Conservation (phyloP, 129 eudicot species). For the Calendula officinalis region DNA sequence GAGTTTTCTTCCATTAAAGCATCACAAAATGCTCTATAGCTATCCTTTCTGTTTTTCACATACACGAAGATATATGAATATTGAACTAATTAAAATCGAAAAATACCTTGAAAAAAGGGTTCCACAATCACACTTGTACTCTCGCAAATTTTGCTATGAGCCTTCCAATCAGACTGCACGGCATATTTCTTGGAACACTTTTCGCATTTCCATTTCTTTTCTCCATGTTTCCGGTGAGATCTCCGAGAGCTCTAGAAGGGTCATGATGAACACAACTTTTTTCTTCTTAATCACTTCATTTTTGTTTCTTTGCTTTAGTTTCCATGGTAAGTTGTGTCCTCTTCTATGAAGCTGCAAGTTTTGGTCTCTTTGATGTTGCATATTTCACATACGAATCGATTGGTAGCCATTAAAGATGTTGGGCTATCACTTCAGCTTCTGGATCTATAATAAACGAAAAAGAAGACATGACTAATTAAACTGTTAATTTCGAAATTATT, state of each 20-base stretch:
- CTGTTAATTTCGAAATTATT: background rate
- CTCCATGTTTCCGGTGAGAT: slow-evolving; percentile 89
- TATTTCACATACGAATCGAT: slow-evolving; percentile 82
- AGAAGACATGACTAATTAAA: too few relatives aligned
- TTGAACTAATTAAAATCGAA: background rate
- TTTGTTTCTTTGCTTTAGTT: slow-evolving; percentile 62
- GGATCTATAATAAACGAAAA: slow-evolving; percentile 45
- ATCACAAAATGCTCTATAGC: slow-evolving; percentile 90
- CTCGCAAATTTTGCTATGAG: slow-evolving; percentile 87
- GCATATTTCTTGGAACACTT: slow-evolving; percentile 77
- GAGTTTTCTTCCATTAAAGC: slow-evolving; percentile 83
- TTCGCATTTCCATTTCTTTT: slow-evolving; percentile 83
- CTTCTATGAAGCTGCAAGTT: slow-evolving; percentile 87
- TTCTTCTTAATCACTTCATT: slow-evolving; percentile 54
- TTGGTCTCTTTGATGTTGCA: slow-evolving; percentile 85
- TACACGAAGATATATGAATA: slow-evolving; percentile 11
- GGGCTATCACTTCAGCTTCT: slow-evolving; percentile 84
- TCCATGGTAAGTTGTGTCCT: slow-evolving; percentile 93
- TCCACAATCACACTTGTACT: slow-evolving; percentile 88
- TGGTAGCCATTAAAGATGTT: slow-evolving; percentile 62
- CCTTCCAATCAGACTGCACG: slow-evolving; percentile 88
- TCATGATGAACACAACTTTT: slow-evolving; percentile 67
- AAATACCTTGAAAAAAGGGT: slow-evolving; percentile 70
- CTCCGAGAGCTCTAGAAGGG: slow-evolving; percentile 80
- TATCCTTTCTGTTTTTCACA: slow-evolving; percentile 65